These are phyloP conservation scores for Penstemon barbatus DNA, from an alignment of 257 asterid species.

Conservation along the genomic window DNA sequence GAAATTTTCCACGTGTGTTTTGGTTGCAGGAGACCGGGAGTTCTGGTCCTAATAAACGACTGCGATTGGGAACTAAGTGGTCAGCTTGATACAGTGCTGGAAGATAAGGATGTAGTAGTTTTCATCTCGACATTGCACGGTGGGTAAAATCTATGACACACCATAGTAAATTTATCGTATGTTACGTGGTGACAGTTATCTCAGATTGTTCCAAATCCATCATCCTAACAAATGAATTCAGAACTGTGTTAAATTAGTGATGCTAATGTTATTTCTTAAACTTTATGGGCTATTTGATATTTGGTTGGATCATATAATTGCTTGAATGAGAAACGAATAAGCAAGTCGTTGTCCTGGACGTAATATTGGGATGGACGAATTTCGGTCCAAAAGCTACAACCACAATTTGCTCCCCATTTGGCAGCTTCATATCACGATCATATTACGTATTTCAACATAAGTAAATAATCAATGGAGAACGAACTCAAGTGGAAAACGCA, in stretches of 20 bases:
- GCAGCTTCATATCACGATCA: too few species aligned
- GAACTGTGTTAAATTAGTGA: neutral
- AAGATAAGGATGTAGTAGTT: slow-evolving; percentile 75
- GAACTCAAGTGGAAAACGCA: too few species aligned
- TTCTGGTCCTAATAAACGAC: slow-evolving; percentile 80
- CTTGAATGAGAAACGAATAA: too few species aligned
- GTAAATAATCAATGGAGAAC: too few species aligned
- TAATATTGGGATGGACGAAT: too few species aligned
- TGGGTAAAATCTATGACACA: slow-evolving; percentile 41
- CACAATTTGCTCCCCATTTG: too few species aligned
- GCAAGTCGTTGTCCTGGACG: too few species aligned
- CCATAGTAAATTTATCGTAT: neutral
- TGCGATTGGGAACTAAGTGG: slow-evolving; percentile 94
- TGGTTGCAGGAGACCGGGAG: slow-evolving; percentile 84
- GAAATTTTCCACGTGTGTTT: slow-evolving; percentile 12
- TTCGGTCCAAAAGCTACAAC: too few species aligned
- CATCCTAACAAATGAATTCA: neutral
- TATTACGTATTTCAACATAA: too few species aligned
- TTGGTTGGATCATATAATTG: too few species aligned
- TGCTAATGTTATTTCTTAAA: slow-evolving; percentile 15
- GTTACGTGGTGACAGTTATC: neutral
- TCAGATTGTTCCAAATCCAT: neutral
- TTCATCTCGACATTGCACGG: slow-evolving; percentile 96
- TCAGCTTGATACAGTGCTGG: slow-evolving; percentile 77
- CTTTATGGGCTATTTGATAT: too few species aligned